phyloP scores from a whole-genome alignment of 768 basidiomycete species.

The Boletus pseudo-olivaceus region DNA sequence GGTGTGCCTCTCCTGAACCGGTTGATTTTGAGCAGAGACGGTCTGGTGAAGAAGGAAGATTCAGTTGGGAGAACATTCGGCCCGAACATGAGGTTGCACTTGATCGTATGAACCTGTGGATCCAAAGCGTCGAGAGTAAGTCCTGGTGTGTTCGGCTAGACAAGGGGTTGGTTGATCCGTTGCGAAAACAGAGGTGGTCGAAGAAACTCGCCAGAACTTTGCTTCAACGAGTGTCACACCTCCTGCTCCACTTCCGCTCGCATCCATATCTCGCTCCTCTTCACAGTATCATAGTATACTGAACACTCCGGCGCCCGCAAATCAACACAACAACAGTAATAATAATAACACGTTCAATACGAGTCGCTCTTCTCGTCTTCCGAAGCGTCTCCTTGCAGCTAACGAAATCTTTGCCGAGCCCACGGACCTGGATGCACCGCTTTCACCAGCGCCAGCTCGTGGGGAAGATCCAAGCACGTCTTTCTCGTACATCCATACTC shows the following conservation, averaged over 20 bases:
- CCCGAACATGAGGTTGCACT: constrained; percentile 31
- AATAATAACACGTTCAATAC: constrained; percentile 3
- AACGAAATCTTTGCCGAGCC: constrained; percentile 63
- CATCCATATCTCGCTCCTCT: constrained; percentile 50
- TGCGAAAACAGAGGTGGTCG: constrained; percentile 60
- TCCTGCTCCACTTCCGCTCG: constrained; percentile 62
- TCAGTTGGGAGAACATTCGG: constrained; percentile 34
- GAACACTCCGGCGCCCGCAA: constrained; percentile 31
- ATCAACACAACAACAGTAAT: constrained; percentile 3
- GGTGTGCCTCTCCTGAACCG: constrained; percentile 30
- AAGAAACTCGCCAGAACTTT: constrained; percentile 76
- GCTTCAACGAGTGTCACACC: constrained; percentile 46
- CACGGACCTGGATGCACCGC: constrained; percentile 11
- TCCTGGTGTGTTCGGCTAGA: constrained; percentile 11
- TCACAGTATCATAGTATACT: constrained; percentile 35
- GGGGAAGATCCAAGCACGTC: constrained; percentile 18
- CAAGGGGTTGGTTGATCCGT: neutral
- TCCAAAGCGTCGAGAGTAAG: constrained; percentile 80
- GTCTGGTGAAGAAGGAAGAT: constrained; percentile 31
- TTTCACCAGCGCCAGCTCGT: constrained; percentile 19
- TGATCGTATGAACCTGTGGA: constrained; percentile 80
- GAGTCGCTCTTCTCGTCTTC: constrained; percentile 43
- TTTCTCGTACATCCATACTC: constrained; percentile 19
- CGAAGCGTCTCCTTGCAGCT: constrained; percentile 59
- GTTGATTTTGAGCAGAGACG: constrained; percentile 32